Evolutionary conservation across 495 filamentous ascomycete genomes (phyloP).

Genomic region (Monascus purpureus): DNA sequence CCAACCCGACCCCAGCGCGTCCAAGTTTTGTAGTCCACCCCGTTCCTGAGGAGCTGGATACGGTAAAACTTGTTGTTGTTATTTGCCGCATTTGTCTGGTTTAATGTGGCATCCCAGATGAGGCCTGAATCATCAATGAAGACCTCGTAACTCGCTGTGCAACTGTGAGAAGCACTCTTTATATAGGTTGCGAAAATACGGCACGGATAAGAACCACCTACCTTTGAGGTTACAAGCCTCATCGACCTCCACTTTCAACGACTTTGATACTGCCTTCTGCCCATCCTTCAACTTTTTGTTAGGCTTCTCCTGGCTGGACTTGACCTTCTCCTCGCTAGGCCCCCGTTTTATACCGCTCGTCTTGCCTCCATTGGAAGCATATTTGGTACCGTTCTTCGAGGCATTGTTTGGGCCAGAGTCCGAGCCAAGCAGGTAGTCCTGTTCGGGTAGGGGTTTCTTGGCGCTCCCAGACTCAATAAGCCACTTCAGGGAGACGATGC

Average conservation of each 20-base stretch:
- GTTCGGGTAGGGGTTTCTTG: constrained; percentile 28
- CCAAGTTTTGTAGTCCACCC: constrained; percentile 37
- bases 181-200: constrained; percentile 7
- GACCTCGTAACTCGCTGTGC: constrained; percentile 29
- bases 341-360: constrained; percentile 12
- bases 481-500: constrained; percentile 50
- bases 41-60: constrained; percentile 33
- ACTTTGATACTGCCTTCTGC: constrained; percentile 24
- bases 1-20: constrained; percentile 73
- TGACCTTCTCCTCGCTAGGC: constrained; percentile 4
- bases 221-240: constrained; percentile 25
- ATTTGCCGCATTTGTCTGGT: constrained; percentile 32
- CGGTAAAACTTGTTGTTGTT: constrained; percentile 70
- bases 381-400: constrained; percentile 5
- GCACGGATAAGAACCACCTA: constrained; percentile 12
- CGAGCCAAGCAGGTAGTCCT: constrained; percentile 17
- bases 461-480: constrained; percentile 36
- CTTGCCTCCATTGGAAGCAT: constrained; percentile 7
- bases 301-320: background rate
- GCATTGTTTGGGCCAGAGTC: constrained; percentile 1
- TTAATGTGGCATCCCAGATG: constrained; percentile 46
- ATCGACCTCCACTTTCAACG: constrained; percentile 36
- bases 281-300: constrained; percentile 30
- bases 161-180: background rate
- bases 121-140: constrained; percentile 47